A percentile compares a stretch with the other conserved stretches of the same genome.
Conservation (phyloP, 2,329 filamentous ascomycete genomes). For the Colletotrichum scovillei region DNA sequence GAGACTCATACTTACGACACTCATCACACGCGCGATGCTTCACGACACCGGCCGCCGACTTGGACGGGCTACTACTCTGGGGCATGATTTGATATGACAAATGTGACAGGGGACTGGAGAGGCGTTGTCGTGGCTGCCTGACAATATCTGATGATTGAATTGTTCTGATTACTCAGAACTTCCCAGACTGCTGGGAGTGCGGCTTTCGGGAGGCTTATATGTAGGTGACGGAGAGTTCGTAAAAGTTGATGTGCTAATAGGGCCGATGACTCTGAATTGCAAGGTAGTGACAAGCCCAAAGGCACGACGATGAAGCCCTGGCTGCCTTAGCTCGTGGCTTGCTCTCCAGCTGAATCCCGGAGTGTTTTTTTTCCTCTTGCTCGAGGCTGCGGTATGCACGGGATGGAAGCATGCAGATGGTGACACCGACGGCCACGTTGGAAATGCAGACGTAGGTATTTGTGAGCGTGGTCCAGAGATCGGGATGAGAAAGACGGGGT, state of each 20-base stretch:
- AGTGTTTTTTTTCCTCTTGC: constrained; percentile 9
- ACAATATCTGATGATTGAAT: constrained; percentile 18
- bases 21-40: constrained; percentile 75
- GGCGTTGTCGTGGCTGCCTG: constrained; percentile 19
- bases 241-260: not conserved
- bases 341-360: constrained; percentile 28
- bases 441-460: constrained; percentile 1
- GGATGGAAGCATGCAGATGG: constrained; percentile 20
- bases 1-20: constrained; percentile 65
- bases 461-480: not conserved
- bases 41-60: constrained; percentile 41
- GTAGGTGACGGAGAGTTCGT: constrained; percentile 4
- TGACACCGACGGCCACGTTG: constrained; percentile 17
- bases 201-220: constrained; percentile 24
- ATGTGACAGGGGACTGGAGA: not conserved
- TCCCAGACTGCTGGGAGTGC: constrained; percentile 15
- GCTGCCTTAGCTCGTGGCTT: constrained; percentile 21
- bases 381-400: constrained; percentile 15
- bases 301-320: constrained; percentile 13
- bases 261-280: not conserved
- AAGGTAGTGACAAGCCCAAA: constrained; percentile 11
- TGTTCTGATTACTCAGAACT: constrained; percentile 25
- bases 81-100: constrained; percentile 29
- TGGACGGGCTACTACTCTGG: constrained; percentile 30
- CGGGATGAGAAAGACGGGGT: constrained; percentile 1